Evolutionary conservation across 1,284 basidiomycete genomes (phyloP), one percentile per base, ranked within the genome.

Genomic region (Apiotrichum sp.): DNA sequence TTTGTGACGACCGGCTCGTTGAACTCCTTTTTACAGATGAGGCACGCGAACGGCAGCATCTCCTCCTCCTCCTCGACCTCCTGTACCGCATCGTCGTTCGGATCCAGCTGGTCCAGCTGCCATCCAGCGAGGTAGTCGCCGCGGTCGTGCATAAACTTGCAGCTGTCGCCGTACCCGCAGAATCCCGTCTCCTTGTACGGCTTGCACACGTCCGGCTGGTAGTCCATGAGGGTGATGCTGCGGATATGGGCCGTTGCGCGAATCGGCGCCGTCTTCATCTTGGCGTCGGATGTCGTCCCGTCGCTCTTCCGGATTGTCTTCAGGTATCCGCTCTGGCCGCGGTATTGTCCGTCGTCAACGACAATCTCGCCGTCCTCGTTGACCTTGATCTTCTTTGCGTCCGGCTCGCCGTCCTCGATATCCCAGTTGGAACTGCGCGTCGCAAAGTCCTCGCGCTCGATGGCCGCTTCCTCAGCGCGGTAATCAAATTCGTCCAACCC

Each of bases 131-230:
- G 84, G 77, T 99, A 97, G 69, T 83, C 82, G 54, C 79, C 80
- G 48, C 82, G 75, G 75, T 92, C 89, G 75, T 92, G 89, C 71
- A 92, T 80, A 77, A 93, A 92, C 80, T 98, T 98, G 79, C 95
- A 99, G 7, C 91, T 93, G 76, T 99, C 96, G 34, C 96, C 96
- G 72, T 96, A 99, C 4, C 96, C 96, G 76, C 95, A 99, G 75
- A 92, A 98, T 0, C 96, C 96, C 44, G 95, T 98, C 78, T 98
- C 95, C 84, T 97, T 98, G 78, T 98, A 99, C 76, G 98, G 93
- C 76, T 98, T 99, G 78, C 96, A 99, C 22, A 98, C 90, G 70
- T 98, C 95, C 3, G 96, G 95, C 77, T 98, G 96, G 77, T 98
- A 99, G 79, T 99, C 96, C 50, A 92, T 83, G 55, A 98, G 86